Percentiles rank a stretch among this genome's conserved stretches.
phyloP scores from a whole-genome alignment of 192 early-diverging fungal species.

The Chytriomyces sp. region DNA sequence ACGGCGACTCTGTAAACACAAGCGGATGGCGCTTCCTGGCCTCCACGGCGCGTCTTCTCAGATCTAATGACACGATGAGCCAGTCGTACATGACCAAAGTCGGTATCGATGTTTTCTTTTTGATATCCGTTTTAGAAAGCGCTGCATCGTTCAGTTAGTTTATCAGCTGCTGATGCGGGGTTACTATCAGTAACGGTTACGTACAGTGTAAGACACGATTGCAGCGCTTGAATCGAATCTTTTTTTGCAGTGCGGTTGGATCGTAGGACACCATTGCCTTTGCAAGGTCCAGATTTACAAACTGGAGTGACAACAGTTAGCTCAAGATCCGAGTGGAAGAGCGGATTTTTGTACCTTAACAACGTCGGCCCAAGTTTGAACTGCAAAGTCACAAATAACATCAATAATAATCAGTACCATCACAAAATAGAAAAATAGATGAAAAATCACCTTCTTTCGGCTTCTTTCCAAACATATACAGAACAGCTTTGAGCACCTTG shows the following conservation, averaged over 20 bases:
- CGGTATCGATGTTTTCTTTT: slow-evolving; percentile 55
- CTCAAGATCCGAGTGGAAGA: not conserved
- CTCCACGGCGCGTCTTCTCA: slow-evolving; percentile 51
- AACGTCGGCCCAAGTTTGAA: slow-evolving; percentile 45
- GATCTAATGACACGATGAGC: slow-evolving; percentile 54
- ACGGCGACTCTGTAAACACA: slow-evolving; percentile 14
- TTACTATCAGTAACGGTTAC: slow-evolving; percentile 16
- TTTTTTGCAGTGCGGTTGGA: slow-evolving; percentile 62
- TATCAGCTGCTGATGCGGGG: slow-evolving; percentile 19
- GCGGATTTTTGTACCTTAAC: slow-evolving; percentile 31
- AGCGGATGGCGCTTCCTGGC: slow-evolving; percentile 47
- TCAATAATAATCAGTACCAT: not conserved
- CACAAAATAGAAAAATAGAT: not conserved
- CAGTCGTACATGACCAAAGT: slow-evolving; percentile 61
- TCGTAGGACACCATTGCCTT: slow-evolving; percentile 61
- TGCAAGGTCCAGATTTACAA: slow-evolving; percentile 56
- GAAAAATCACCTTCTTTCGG: slow-evolving; percentile 51
- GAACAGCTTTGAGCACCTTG: slow-evolving; percentile 57
- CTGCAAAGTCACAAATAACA: slow-evolving; percentile 42
- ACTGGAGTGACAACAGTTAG: slow-evolving; percentile 28
- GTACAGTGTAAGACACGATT: slow-evolving; percentile 58
- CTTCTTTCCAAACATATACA: slow-evolving; percentile 62
- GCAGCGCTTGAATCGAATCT: slow-evolving; percentile 51
- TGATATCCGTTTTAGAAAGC: slow-evolving; percentile 53
- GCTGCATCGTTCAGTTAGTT: slow-evolving; percentile 41